phyloP scores from a whole-genome alignment of 2,329 filamentous ascomycete genomes.

The Fusarium nodosum region DNA sequence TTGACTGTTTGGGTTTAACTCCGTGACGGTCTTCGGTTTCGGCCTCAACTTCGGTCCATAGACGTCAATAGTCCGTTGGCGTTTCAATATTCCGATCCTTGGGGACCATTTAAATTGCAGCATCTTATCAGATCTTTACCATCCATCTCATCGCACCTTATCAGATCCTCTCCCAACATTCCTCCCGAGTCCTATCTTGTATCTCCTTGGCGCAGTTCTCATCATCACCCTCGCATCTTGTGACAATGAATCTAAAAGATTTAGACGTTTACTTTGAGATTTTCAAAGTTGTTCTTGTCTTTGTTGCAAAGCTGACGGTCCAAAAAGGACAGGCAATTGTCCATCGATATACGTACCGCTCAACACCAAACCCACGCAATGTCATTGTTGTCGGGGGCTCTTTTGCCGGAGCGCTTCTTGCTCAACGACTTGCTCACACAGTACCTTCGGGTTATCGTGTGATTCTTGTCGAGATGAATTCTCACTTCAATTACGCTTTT shows the following conservation, averaged over 20 bases:
- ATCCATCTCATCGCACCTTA: no score
- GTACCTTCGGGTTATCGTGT: constrained; percentile 34
- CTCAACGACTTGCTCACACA: constrained; percentile 16
- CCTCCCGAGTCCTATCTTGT: no score
- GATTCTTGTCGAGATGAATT: constrained; percentile 33
- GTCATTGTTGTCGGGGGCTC: constrained; percentile 34
- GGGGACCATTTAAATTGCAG: neutral
- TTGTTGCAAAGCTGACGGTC: neutral
- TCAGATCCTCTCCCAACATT: neutral
- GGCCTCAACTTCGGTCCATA: neutral
- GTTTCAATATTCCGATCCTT: neutral
- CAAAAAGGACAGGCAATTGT: constrained; percentile 6
- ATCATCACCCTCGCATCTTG: rapidly evolving
- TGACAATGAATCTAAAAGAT: constrained; percentile 9
- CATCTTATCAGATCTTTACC: neutral
- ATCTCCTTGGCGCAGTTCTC: neutral
- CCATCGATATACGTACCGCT: constrained; percentile 29
- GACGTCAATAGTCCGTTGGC: no score
- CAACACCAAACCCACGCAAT: constrained; percentile 13
- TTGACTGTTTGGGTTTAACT: neutral
- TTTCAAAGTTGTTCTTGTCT: constrained; percentile 2
- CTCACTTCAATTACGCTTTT: constrained; percentile 37
- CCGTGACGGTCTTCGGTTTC: neutral
- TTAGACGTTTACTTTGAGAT: constrained; percentile 17
- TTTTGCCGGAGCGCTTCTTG: constrained; percentile 27